A percentile compares a stretch with the other conserved stretches of the same genome.
These are phyloP conservation scores for Pleurotus salmoneostramineus DNA, from an alignment of 768 basidiomycete species.

Conservation along the genomic window DNA sequence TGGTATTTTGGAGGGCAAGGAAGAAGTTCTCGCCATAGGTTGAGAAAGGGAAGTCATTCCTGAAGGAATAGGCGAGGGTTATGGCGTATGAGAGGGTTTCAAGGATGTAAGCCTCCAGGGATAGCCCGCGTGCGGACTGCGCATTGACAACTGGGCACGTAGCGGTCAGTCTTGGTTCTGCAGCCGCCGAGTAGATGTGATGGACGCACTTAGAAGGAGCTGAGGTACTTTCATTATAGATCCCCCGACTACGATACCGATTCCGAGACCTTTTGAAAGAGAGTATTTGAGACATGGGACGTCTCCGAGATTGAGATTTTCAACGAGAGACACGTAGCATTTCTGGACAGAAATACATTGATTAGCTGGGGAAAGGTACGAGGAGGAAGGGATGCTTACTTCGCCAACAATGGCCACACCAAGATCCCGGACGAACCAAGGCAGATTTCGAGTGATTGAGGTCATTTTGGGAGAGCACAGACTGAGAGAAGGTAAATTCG, in stretches of 20 bases:
- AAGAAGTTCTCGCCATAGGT: constrained; percentile 98
- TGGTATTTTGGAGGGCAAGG: constrained; percentile 82
- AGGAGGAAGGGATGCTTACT: constrained; percentile 33
- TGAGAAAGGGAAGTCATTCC: constrained; percentile 88
- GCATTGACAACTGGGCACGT: constrained; percentile 55
- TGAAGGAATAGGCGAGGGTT: constrained; percentile 80
- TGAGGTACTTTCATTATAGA: constrained; percentile 97
- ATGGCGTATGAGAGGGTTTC: constrained; percentile 92
- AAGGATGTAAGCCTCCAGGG: constrained; percentile 80
- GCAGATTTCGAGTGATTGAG: constrained; percentile 77
- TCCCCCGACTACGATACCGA: constrained; percentile 91
- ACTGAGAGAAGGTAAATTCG: too few relatives aligned
- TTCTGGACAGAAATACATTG: constrained; percentile 49
- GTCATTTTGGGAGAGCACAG: constrained; percentile 47
- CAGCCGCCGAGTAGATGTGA: not conserved
- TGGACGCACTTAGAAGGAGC: constrained; percentile 72
- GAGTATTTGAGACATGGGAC: constrained; percentile 87
- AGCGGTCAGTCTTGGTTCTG: not conserved
- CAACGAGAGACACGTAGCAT: constrained; percentile 88
- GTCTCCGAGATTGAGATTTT: constrained; percentile 76
- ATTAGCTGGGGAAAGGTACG: not conserved
- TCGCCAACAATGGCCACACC: constrained; percentile 80
- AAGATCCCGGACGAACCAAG: constrained; percentile 79
- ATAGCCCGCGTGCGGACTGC: constrained; percentile 82
- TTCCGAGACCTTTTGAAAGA: constrained; percentile 86